Percentiles rank a stretch among this genome's conserved stretches.
phyloP scores from a whole-genome alignment of 2,329 filamentous ascomycete species.

The Colletotrichum orchidophilum region DNA sequence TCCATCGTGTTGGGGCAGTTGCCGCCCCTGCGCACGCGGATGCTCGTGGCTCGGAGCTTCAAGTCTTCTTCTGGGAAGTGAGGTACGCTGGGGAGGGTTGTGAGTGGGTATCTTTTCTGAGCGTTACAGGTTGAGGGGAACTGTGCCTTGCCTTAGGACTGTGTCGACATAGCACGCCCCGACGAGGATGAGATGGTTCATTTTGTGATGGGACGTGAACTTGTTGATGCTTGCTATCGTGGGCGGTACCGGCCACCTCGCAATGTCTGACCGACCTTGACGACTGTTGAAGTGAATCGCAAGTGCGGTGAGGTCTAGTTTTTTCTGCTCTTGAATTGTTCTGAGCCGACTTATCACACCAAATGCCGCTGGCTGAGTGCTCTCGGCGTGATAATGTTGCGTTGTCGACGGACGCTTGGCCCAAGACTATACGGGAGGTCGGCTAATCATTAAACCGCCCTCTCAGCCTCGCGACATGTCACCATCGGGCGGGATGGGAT shows the following conservation, averaged over 20 bases:
- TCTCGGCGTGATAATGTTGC: not conserved
- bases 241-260: not conserved
- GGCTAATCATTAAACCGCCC: not conserved
- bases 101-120: not conserved
- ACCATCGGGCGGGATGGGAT: no score
- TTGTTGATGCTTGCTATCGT: not conserved
- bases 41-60: constrained; percentile 72
- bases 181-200: constrained; percentile 69
- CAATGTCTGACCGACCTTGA: no score
- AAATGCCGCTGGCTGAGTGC: not conserved
- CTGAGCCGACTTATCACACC: not conserved
- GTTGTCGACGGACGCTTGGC: not conserved
- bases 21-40: constrained; percentile 72
- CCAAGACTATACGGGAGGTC: not conserved
- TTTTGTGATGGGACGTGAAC: constrained; percentile 36
- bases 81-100: constrained; percentile 61
- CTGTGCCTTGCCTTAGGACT: constrained; percentile 68
- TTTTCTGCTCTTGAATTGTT: not conserved
- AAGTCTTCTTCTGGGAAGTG: constrained; percentile 76
- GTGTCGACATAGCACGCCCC: constrained; percentile 79
- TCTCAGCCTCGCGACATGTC: not conserved
- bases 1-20: constrained; percentile 79
- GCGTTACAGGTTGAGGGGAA: constrained; percentile 21
- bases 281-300: not conserved
- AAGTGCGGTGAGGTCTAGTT: not conserved